These are phyloP conservation scores for Pugionium dolabratum DNA, from an alignment of 345 rosid species.

Conservation along the genomic window DNA sequence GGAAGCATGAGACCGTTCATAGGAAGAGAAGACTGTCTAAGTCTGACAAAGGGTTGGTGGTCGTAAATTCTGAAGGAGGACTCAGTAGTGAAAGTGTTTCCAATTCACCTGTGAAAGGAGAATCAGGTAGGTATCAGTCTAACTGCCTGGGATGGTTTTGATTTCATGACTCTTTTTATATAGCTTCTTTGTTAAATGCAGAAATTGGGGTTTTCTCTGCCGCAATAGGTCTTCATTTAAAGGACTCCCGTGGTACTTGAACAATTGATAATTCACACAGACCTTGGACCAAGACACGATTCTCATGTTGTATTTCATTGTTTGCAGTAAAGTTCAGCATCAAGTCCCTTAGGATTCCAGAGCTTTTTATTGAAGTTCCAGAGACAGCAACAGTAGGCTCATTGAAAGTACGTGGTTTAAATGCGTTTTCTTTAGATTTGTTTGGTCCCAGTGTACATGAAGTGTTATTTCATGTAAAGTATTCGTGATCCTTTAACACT, in stretches of 20 bases:
- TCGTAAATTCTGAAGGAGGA: slow-evolving; percentile 67
- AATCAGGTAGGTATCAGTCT: slow-evolving; percentile 47
- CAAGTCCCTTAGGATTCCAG: slow-evolving; percentile 84
- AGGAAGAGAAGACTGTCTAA: slow-evolving; percentile 69
- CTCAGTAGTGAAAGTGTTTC: slow-evolving; percentile 85
- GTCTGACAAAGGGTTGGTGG: slow-evolving; percentile 50
- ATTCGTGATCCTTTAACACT: slow-evolving; percentile 2
- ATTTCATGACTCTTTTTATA: slow-evolving; percentile 25
- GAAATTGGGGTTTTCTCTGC: slow-evolving; percentile 51
- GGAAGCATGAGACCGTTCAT: slow-evolving; percentile 48
- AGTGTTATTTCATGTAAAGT: background rate
- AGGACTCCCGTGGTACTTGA: slow-evolving; percentile 72
- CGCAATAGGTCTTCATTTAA: slow-evolving; percentile 49
- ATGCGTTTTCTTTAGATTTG: slow-evolving; percentile 2
- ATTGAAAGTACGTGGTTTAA: slow-evolving; percentile 62
- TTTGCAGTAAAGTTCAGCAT: slow-evolving; percentile 88
- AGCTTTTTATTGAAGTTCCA: slow-evolving; percentile 84
- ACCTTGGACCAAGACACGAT: slow-evolving; percentile 8
- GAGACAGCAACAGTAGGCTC: slow-evolving; percentile 83
- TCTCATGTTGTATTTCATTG: slow-evolving; percentile 30
- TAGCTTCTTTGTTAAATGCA: slow-evolving; percentile 34
- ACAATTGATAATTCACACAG: slow-evolving; percentile 22
- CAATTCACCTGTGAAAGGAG: slow-evolving; percentile 61
- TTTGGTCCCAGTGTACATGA: slow-evolving; percentile 9
- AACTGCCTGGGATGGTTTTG: slow-evolving; percentile 12